Conservation (phyloP, 2,329 filamentous ascomycete genomes). For the Hypoxylon sp. region DNA sequence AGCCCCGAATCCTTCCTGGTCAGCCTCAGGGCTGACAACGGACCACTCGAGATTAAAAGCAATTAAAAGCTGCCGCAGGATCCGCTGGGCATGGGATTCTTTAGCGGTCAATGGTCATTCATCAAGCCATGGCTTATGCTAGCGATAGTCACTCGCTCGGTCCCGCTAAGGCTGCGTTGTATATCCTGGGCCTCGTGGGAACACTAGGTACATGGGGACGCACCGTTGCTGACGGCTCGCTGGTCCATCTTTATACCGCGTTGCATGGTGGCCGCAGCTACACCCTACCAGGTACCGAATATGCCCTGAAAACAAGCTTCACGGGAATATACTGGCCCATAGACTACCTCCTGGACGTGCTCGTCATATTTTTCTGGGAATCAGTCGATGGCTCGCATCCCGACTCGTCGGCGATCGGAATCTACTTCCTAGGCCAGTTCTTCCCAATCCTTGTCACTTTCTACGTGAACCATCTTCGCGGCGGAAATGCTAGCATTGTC, state of each 20-base stretch:
- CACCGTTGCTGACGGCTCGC: constrained; percentile 12
- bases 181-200: constrained; percentile 3
- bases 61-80: neutral
- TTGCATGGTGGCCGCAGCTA: constrained; percentile 4
- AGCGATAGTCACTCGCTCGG: neutral
- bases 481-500: constrained; percentile 1
- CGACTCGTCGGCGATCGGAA: constrained; percentile 17
- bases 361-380: constrained; percentile 32
- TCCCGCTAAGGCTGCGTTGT: constrained; percentile 5
- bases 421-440: constrained; percentile 28
- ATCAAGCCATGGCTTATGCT: constrained; percentile 1
- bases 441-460: constrained; percentile 14
- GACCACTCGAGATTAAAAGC: constrained; percentile 1
- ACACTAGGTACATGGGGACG: constrained; percentile 18
- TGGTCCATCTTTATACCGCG: constrained; percentile 5
- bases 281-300: constrained; percentile 13
- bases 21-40: constrained; percentile 1
- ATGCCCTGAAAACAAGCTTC: constrained; percentile 20
- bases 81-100: neutral
- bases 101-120: neutral
- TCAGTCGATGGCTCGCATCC: constrained; percentile 29
- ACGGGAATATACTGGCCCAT: constrained; percentile 20
- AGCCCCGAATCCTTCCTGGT: neutral
- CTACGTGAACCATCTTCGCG: constrained; percentile 16
- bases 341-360: constrained; percentile 25